Base-by-base conservation (phyloP, 345 rosid species). In the Syzygium grande region DNA sequence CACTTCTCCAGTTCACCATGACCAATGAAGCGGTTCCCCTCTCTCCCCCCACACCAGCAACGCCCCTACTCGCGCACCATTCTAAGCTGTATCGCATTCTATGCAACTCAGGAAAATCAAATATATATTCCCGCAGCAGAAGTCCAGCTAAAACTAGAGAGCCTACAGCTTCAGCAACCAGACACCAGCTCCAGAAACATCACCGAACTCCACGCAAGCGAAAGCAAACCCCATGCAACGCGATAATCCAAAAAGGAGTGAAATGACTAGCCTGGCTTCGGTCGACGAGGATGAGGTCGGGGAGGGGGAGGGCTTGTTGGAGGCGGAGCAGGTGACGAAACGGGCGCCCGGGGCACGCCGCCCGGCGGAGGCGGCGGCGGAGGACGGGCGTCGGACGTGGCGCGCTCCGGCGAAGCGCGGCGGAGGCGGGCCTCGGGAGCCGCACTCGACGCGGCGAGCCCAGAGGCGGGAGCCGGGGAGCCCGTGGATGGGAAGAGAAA, bases 181-280 rank as follows among this genome's bases (percentile, higher is more conserved):
- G 49, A 11, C 80, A 73, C 80, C 80, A 73, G 80, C 80, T 73
- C 80, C 49, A 19, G 80, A 10, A 34, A 68, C 3, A 17, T 68
- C 49, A 38, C 80, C 49, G 27, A 19, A 9, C 49, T 19, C 80
- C 80, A 21, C 49, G 19, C 21, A 6, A 19, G 22, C 11, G 2
- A 38, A 73, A 10, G 49, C 10, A 73, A 19, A 73, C 80, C 46
- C 80, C 46, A 38, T 2, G 34, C 46, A 13, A 27, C 38, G 13
- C 80, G 80, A 10, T 19, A 34, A 34, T 21, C 38, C 19, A 19
- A 38, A n/a, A n/a, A 38, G 38, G 80, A 73, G 80, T 22, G 27
- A 34, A 38, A 73, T 22, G 77, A 84, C 84, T 85, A 88, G 93
- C 99, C 97, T 96, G 88, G 92, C 90, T 77, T 96, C 96, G 79